Base-by-base conservation (phyloP, 768 basidiomycete genomes). In the Leccinum pellstonianum region DNA sequence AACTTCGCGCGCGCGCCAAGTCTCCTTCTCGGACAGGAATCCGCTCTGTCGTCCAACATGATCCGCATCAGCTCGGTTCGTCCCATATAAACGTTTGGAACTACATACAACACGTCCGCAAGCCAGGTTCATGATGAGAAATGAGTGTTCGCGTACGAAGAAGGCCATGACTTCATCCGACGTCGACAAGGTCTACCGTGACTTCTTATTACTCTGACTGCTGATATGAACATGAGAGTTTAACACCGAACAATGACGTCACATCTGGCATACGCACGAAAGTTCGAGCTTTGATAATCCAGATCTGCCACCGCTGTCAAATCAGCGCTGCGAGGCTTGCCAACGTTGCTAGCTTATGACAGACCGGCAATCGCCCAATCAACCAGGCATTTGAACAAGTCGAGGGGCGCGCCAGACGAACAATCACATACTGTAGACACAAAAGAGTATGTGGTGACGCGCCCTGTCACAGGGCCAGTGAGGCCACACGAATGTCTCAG, bases 211-310 rank as follows among this genome's bases (percentile, higher is more conserved):
- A 29, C 29, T 29, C 29, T 29, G 29, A 29, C 50, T 58, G 53
- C 50, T 58, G 53, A 57, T 56, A 60, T 56, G 53, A 55, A 63
- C 21, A 62, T 51, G 61, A 56, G 59, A 61, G 29, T 29, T 29
- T 29, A 37, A 58, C 57, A 29, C 56, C 58, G 58, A 57, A 21
- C 41, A n/a, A 57, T 68, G 56, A 56, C 56, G 59, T 61, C 64
- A 33, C 29, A 29, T 11, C 12, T n/a, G 9, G 17, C 31, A 67
- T 60, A 12, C 23, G 50, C 23, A 47, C 48, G 27, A 31, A 60
- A 14, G 47, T 31, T 19, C 31, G 21, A 12, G 8, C n/a, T 25
- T 37, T 46, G n/a, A 48, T 50, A 52, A 65, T 31, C 49, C 7
- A 31, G 35, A 62, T 65, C 55, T 52, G 41, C 27, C 52, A 47